These are phyloP conservation scores for Cytospora piceicola DNA, from an alignment of 2,329 filamentous ascomycete species.

Conservation along the genomic window DNA sequence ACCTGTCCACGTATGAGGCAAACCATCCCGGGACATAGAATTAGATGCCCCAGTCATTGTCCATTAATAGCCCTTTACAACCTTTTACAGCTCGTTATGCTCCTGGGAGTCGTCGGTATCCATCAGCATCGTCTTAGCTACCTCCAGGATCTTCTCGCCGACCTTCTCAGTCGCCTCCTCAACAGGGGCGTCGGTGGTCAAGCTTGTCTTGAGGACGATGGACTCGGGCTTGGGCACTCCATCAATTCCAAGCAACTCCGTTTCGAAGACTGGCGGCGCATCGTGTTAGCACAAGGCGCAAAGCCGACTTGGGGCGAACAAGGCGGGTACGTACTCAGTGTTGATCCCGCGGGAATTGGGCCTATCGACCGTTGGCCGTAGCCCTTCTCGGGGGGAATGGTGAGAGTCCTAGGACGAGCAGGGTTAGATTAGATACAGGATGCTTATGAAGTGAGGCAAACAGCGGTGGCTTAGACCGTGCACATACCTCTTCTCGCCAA, in stretches of 20 bases:
- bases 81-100: conserved; percentile 61
- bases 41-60: too few relatives aligned
- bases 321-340: conserved; percentile 61
- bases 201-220: conserved; percentile 47
- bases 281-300: conserved; percentile 2
- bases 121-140: conserved; percentile 52
- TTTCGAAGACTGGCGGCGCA: conserved; percentile 74
- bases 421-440: conserved; percentile 31
- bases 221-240: conserved; percentile 64
- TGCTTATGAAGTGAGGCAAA: background rate
- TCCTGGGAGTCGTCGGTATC: conserved; percentile 57
- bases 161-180: conserved; percentile 46
- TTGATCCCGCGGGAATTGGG: conserved; percentile 81
- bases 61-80: conserved; percentile 57
- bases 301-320: background rate
- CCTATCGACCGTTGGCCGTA: conserved; percentile 79
- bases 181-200: conserved; percentile 37
- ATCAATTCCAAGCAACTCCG: conserved; percentile 81
- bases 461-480: background rate
- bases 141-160: conserved; percentile 54
- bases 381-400: conserved; percentile 82
- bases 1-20: background rate
- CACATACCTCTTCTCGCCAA: conserved; percentile 78
- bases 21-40: background rate
- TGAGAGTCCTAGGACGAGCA: conserved; percentile 64